Evolutionary conservation across 352 stramenopile species (phyloP).

Genomic region (Globisporangium spinosum): DNA sequence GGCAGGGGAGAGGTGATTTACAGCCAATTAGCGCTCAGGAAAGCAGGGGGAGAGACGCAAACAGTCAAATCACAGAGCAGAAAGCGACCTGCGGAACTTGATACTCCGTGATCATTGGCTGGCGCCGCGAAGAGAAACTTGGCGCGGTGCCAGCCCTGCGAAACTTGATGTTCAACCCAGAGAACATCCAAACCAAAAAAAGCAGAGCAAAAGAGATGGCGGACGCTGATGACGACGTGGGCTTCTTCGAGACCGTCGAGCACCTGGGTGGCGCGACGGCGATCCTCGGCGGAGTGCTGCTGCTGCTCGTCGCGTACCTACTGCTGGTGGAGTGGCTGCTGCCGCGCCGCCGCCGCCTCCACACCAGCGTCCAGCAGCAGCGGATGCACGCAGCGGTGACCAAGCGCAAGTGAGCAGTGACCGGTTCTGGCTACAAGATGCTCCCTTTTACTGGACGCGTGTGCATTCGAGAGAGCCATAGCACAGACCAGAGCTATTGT

Average conservation of each 20-base stretch:
- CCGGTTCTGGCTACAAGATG: not conserved
- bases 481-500: no score
- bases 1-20: conserved; percentile 21
- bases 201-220: not conserved
- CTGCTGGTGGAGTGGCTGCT: conserved; percentile 45
- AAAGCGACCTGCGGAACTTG: conserved; percentile 10
- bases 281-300: conserved; percentile 29
- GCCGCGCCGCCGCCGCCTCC: conserved; percentile 28
- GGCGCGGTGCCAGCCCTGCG: conserved; percentile 8
- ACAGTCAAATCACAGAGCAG: conserved; percentile 17
- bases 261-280: conserved; percentile 31
- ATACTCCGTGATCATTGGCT: conserved; percentile 7
- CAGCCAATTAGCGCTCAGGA: no score
- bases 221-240: conserved; percentile 18
- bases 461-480: not conserved
- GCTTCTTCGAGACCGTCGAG: conserved; percentile 42
- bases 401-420: conserved; percentile 13
- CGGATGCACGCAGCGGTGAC: not conserved
- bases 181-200: conserved; percentile 1
- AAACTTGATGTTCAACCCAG: conserved; percentile 19
- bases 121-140: not conserved
- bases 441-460: not conserved
- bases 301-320: conserved; percentile 36
- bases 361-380: not conserved
- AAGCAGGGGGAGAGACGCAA: not conserved